A percentile compares a stretch with the other conserved stretches of the same genome.
Conservation (phyloP, 179 eudicot species). For the Drosera spatulata region DNA sequence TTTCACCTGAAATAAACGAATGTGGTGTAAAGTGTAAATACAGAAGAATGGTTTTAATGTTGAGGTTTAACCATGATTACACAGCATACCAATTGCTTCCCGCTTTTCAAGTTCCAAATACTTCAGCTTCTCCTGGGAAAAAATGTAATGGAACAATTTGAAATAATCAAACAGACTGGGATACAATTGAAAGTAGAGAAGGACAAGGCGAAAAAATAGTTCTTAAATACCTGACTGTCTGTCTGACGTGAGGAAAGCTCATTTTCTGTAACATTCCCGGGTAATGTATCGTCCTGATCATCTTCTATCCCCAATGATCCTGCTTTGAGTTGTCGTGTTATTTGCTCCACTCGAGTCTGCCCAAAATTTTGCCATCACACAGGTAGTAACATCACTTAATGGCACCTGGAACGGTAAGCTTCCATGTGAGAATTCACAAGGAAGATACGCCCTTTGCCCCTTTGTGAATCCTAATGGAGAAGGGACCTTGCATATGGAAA, state of each 20-base stretch:
- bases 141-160: conserved; percentile 2
- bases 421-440: conserved; percentile 50
- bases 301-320: conserved; percentile 34
- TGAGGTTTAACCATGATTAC: conserved; percentile 1
- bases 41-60: not conserved
- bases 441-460: conserved; percentile 34
- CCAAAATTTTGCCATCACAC: conserved; percentile 66
- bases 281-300: conserved; percentile 18
- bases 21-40: conserved; percentile 2
- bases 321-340: conserved; percentile 48
- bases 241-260: conserved; percentile 27
- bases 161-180: not conserved
- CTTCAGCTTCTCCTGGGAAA: conserved; percentile 32
- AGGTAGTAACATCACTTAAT: conserved; percentile 58
- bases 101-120: conserved; percentile 73
- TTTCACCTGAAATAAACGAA: conserved; percentile 54
- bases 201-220: not conserved
- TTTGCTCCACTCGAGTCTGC: conserved; percentile 95
- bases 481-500: conserved; percentile 14
- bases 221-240: conserved; percentile 19
- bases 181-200: not conserved
- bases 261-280: conserved; percentile 13
- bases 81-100: conserved; percentile 69
- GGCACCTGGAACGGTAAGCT: conserved; percentile 48
- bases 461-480: conserved; percentile 13